Base-by-base conservation (phyloP, 164 flowering plant species). In the Kingdonia uniflora region DNA sequence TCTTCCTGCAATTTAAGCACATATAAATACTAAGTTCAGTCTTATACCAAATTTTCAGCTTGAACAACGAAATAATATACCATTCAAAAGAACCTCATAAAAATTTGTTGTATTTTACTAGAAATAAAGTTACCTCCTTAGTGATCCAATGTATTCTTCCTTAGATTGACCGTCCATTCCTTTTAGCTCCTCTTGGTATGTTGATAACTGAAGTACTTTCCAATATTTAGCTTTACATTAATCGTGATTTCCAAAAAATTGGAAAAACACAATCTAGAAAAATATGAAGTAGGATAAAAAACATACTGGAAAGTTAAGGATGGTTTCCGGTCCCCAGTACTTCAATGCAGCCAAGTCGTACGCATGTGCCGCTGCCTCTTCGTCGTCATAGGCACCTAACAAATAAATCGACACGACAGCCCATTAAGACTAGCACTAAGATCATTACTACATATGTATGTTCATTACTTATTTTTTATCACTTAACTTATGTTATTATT, bases 271-370 rank as follows among this genome's bases (percentile, higher is more conserved):
- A 12, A 11, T 2, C 25, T 50, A 62, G 25, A 29, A 47, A 14
- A 56, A 12, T 19, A 25, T 48, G 6, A 29, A 42, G 35, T n/a
- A n/a, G n/a, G n/a, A 6, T 1, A 5, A 46, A 50, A 50, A 19
- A 29, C 3, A 61, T 71, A 87, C 98, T 14, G 95, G 87, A 64
- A 91, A 91, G 49, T 91, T 91, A 22, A 91, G 90, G 21, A 77
- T 72, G 17, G 96, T 83, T 4, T 81, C 86, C 19, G 43, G 71
- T 29, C 96, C 98, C 98, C 98, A 91, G 58, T 91, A 85, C 64
- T 91, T 91, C 26, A 91, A 68, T 61, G 98, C 98, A 33, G 96
- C 98, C 51, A 85, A 70, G 61, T 91, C 98, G 65, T 91, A 91
- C 5, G 98, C 92, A 68, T 74, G 96, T 43, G 92, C 96, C 15